phyloP scores from a whole-genome alignment of 495 filamentous ascomycete genomes.

The Xanthoparmelia taractica region DNA sequence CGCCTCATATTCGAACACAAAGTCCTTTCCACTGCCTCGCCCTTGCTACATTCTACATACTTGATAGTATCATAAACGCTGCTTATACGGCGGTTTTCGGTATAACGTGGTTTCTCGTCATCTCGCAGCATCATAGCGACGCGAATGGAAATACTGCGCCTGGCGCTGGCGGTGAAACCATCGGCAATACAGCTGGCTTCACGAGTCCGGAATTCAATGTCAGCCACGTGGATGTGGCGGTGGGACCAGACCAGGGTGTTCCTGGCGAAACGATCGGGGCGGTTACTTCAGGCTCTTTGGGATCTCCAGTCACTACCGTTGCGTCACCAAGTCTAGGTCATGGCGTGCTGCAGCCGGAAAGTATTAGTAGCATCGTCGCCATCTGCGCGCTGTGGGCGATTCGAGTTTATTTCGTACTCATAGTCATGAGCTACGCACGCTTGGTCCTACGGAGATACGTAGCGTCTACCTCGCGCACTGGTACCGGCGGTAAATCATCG shows the following conservation, averaged over 20 bases:
- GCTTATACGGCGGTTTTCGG: conserved; percentile 73
- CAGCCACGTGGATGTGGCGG: conserved; percentile 42
- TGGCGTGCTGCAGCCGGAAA: conserved; percentile 57
- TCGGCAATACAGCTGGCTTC: conserved; percentile 61
- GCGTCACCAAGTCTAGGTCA: conserved; percentile 37
- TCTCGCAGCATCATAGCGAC: conserved; percentile 48
- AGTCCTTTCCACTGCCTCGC: conserved; percentile 59
- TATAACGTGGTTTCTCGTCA: conserved; percentile 71
- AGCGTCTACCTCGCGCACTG: conserved; percentile 41
- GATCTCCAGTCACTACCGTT: conserved; percentile 19
- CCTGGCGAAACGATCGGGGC: conserved; percentile 41
- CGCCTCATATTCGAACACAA: conserved; percentile 62
- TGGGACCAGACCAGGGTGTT: conserved; percentile 36
- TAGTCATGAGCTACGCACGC: conserved; percentile 74
- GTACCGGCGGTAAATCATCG: conserved; percentile 41
- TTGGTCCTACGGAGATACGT: conserved; percentile 55
- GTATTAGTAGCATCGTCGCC: conserved; percentile 64
- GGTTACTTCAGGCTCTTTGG: conserved; percentile 39
- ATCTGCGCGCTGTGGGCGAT: conserved; percentile 64
- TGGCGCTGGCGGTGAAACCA: conserved; percentile 43
- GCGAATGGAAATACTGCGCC: conserved; percentile 30
- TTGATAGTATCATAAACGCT: conserved; percentile 71
- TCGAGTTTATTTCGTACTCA: conserved; percentile 66
- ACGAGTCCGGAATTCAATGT: conserved; percentile 59
- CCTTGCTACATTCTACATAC: conserved; percentile 67